These are phyloP conservation scores for Betula pendula DNA, from an alignment of 306 rosid species.

Conservation along the genomic window DNA sequence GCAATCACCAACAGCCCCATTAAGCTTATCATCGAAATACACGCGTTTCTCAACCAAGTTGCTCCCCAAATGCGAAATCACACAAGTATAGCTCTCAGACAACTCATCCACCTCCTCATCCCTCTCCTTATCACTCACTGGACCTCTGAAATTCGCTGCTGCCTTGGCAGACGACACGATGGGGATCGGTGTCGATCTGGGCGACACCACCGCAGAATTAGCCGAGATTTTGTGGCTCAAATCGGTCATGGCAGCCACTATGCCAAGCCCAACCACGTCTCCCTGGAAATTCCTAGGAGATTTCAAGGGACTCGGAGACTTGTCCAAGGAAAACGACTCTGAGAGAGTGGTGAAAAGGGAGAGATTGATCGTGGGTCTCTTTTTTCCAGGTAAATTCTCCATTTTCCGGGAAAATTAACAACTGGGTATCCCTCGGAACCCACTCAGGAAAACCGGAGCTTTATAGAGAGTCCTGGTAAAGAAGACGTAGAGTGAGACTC, in stretches of 20 bases:
- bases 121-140: constrained; percentile 22
- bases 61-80: constrained; percentile 50
- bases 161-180: constrained; percentile 65
- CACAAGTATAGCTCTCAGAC: constrained; percentile 62
- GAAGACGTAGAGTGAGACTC: neutral
- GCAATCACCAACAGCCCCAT: constrained; percentile 18
- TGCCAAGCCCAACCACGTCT: constrained; percentile 66
- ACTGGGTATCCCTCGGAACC: constrained; percentile 14
- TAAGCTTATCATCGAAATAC: constrained; percentile 42
- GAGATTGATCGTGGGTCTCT: constrained; percentile 40
- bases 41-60: constrained; percentile 36
- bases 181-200: constrained; percentile 54
- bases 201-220: constrained; percentile 22
- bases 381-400: constrained; percentile 39
- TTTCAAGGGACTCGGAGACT: constrained; percentile 25
- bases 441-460: neutral
- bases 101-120: constrained; percentile 39
- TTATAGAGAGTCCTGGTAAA: neutral
- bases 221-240: constrained; percentile 5
- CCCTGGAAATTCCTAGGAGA: constrained; percentile 49
- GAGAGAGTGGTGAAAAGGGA: constrained; percentile 49
- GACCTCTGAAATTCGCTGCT: constrained; percentile 60
- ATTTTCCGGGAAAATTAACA: constrained; percentile 19
- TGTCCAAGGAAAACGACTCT: constrained; percentile 38
- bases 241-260: constrained; percentile 74